Percentiles rank a stretch among this genome's conserved stretches.
Conservation (phyloP, 169 alveolate genomes). For the Hepatocystis sp. region DNA sequence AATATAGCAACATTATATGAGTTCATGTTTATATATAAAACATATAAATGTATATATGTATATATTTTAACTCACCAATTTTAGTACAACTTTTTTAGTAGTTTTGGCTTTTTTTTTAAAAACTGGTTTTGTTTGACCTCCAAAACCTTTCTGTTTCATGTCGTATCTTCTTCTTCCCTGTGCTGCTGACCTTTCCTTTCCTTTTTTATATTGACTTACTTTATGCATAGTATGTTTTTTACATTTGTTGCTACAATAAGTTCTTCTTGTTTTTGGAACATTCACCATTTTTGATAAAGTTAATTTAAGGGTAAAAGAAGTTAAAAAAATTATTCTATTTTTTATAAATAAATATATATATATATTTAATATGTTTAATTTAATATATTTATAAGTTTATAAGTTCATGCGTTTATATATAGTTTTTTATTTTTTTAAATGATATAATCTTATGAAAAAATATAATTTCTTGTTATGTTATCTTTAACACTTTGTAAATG, state of each 20-base stretch:
- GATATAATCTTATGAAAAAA: too few relatives aligned
- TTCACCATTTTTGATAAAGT: constrained; percentile 88
- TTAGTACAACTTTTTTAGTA: constrained; percentile 98
- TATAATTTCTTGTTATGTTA: too few relatives aligned
- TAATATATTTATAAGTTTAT: too few relatives aligned
- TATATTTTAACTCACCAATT: constrained; percentile 82
- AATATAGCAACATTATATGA: neutral
- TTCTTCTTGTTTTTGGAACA: constrained; percentile 94
- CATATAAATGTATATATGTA: neutral
- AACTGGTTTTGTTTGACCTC: constrained; percentile 99
- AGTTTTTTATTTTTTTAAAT: too few relatives aligned
- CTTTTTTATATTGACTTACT: constrained; percentile 98
- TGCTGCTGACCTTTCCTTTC: constrained; percentile 96
- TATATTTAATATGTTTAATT: too few relatives aligned
- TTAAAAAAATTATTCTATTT: too few relatives aligned
- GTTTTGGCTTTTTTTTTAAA: constrained; percentile 99
- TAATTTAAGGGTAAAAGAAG: too few relatives aligned
- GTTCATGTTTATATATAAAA: constrained; percentile 1
- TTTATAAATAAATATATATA: too few relatives aligned
- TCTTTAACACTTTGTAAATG: too few relatives aligned
- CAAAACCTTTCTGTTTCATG: constrained; percentile 99
- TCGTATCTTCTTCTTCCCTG: constrained; percentile 99
- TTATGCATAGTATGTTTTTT: constrained; percentile 94
- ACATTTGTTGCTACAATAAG: constrained; percentile 93
- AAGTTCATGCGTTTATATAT: too few relatives aligned